These are phyloP conservation scores for Pseudocercospora fijiensis DNA, from an alignment of 2,329 filamentous ascomycete genomes.

Conservation along the genomic window DNA sequence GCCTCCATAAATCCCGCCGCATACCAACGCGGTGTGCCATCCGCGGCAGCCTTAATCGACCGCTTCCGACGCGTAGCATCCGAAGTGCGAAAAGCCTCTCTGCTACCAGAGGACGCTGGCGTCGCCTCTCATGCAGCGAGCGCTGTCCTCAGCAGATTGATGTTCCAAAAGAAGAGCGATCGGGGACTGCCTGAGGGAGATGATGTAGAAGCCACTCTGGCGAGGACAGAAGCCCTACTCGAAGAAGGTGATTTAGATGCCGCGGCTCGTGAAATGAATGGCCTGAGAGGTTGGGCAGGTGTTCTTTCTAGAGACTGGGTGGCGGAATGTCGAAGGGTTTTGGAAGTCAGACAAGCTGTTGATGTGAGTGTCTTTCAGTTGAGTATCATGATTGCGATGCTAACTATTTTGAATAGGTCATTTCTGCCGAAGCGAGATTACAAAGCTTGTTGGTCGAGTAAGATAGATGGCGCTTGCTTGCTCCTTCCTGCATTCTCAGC, in stretches of 20 bases:
- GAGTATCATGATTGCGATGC: not conserved
- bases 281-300: conserved; percentile 89
- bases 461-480: conserved; percentile 2
- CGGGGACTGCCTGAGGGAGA: conserved; percentile 72
- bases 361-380: conserved; percentile 65
- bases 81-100: conserved; percentile 90
- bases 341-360: conserved; percentile 93
- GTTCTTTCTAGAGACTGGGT: conserved; percentile 94
- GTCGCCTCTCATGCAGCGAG: conserved; percentile 92
- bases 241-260: conserved; percentile 92
- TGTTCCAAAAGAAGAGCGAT: conserved; percentile 78
- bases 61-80: conserved; percentile 88
- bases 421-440: conserved; percentile 83
- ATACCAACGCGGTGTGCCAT: conserved; percentile 88
- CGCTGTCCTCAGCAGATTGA: conserved; percentile 83
- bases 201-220: conserved; percentile 91
- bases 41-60: conserved; percentile 82
- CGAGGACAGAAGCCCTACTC: conserved; percentile 81
- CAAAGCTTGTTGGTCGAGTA: conserved; percentile 84
- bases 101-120: conserved; percentile 89
- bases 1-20: conserved; percentile 92
- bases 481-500: not conserved
- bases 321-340: conserved; percentile 80
- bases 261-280: conserved; percentile 93
- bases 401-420: conserved; percentile 58